Conservation (phyloP, 208 protist species). For the Acanthamoeba culbertsoni region DNA sequence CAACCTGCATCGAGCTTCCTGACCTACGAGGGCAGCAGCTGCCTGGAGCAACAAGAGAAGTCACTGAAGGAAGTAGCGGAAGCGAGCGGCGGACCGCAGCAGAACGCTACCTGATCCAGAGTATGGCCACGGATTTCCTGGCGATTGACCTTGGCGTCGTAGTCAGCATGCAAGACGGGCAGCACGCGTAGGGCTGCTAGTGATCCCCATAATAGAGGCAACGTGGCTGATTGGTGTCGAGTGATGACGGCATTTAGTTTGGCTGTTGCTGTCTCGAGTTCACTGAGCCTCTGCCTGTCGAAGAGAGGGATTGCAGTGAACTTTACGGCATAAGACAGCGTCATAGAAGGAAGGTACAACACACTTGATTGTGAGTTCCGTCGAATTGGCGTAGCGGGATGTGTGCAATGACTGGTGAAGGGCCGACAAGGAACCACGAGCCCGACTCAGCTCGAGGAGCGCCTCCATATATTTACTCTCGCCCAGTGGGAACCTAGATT, state of each 20-base stretch:
- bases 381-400: background rate
- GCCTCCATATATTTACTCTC: background rate
- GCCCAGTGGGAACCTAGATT: background rate
- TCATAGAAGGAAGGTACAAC: background rate
- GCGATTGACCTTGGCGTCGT: background rate
- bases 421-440: background rate
- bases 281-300: background rate
- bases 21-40: background rate
- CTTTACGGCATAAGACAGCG: background rate
- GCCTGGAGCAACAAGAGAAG: background rate
- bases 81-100: background rate
- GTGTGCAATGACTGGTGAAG: background rate
- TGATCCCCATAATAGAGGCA: background rate
- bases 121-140: background rate
- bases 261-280: background rate
- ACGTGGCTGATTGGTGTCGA: background rate
- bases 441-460: background rate
- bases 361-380: background rate
- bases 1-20: background rate
- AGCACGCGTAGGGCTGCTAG: background rate
- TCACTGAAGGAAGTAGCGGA: background rate
- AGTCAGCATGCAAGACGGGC: background rate
- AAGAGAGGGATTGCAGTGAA: background rate
- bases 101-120: background rate
- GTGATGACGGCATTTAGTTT: background rate